A percentile compares a stretch with the other conserved stretches of the same genome.
These are phyloP conservation scores for Pseudomicrostroma phylloplanum DNA, from an alignment of 1,284 basidiomycete genomes.

Conservation along the genomic window DNA sequence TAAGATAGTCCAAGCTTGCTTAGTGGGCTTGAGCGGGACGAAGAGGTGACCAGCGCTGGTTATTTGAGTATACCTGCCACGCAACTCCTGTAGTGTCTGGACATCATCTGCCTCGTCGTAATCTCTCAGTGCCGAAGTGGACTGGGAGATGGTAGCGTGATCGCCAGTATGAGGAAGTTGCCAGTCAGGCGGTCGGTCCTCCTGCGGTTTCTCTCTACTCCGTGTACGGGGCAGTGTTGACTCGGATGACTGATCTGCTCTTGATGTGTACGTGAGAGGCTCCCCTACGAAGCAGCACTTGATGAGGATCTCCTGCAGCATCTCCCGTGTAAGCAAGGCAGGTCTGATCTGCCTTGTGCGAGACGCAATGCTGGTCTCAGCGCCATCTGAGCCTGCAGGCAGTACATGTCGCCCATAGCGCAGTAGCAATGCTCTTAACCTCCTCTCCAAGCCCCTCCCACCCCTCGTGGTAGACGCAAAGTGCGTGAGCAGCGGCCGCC, in stretches of 20 bases:
- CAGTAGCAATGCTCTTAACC: constrained; percentile 12
- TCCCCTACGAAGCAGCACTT: not conserved
- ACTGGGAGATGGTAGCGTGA: not conserved
- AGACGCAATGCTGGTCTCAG: no score
- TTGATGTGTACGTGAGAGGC: not conserved
- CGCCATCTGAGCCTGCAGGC: not conserved
- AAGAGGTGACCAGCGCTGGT: not conserved
- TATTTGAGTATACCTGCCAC: not conserved
- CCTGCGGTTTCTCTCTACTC: not conserved
- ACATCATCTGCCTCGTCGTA: not conserved
- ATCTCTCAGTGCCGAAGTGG: not conserved
- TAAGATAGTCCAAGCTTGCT: not conserved
- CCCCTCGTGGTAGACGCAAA: constrained; percentile 26
- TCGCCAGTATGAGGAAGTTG: constrained; percentile 6
- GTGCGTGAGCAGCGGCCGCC: constrained; percentile 23
- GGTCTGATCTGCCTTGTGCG: no score
- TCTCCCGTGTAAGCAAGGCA: not conserved
- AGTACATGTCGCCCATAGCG: not conserved
- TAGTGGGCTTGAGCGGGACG: not conserved
- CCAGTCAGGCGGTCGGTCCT: not conserved
- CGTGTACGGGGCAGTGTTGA: no score
- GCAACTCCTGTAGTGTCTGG: not conserved
- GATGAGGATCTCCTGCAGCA: not conserved
- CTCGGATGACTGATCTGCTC: not conserved
- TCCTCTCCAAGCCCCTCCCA: constrained; percentile 18